Evolutionary conservation across 352 stramenopile genomes (phyloP), one percentile per base, ranked within the genome.

Genomic region (Phytopythium litorale): DNA sequence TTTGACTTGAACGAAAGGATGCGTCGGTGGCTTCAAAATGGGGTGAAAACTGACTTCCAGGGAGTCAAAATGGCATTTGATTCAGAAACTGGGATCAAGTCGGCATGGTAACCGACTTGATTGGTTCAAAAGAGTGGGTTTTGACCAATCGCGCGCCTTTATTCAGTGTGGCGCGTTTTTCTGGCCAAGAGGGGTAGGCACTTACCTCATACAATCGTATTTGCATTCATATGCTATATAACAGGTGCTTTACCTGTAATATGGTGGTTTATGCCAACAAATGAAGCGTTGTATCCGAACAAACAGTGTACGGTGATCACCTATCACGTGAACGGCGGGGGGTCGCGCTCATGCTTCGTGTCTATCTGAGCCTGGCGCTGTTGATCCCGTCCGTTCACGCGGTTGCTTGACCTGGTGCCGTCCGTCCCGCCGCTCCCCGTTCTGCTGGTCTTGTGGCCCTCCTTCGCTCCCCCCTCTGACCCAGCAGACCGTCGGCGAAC

Each of bases 301-400:
- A 15, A 12, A 18, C 0, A 32, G 57, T 35, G 7, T 38, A 35
- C 52, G 5, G 35, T 32, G 35, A 50, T 60, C 54, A 51, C 38
- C 59, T 58, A 30, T 55, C 66, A 62, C 60, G 9, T 62, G 51
- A 2, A 30, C n/a, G 56, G 19, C 3, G 67, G 60, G 45, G 42
- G 37, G 68, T 76, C 68, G n/a, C 45, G n/a, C 57, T 51, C 61
- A 67, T 68, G 60, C 62, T 59, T 72, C 60, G 60, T 72, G 56
- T 70, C 60, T 72, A 67, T 73, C 46, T 8, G 23, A 53, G 56
- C 1, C n/a, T 56, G 0, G 45, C 0, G 9, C 45, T 54, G 46
- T 67, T 53, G 23, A 38, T 48, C 7, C n/a, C 19, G 21, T 16
- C 35, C 15, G 12, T 16, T 0, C 4, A 40, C n/a, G 3, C 21